These are phyloP conservation scores for Pseudozyma sp. DNA, from an alignment of 1,284 basidiomycete species.

Conservation along the genomic window DNA sequence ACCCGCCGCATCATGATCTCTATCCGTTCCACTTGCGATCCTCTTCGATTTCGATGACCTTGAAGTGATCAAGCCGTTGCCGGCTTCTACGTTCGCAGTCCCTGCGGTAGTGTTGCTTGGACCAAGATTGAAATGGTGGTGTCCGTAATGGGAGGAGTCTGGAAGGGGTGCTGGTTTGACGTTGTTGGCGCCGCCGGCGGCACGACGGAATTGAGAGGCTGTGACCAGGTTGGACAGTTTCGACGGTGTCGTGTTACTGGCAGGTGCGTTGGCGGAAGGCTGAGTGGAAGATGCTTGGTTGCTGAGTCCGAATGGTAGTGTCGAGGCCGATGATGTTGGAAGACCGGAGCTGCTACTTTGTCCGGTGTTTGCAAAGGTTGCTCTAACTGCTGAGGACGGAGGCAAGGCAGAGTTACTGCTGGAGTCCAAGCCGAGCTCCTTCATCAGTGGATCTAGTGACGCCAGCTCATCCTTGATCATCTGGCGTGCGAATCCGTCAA, in stretches of 20 bases:
- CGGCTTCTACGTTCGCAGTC: background rate
- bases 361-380: background rate
- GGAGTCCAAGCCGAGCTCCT: constrained; percentile 27
- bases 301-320: constrained; percentile 20
- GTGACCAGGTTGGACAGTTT: constrained; percentile 6
- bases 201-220: constrained; percentile 21
- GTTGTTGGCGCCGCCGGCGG: background rate
- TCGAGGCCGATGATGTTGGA: constrained; percentile 12
- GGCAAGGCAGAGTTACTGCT: constrained; percentile 6
- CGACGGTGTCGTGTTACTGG: background rate
- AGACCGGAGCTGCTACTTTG: constrained; percentile 8
- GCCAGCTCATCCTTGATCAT: constrained; percentile 57
- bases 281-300: background rate
- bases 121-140: constrained; percentile 37
- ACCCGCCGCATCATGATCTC: background rate
- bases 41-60: constrained; percentile 15
- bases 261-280: background rate
- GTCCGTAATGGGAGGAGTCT: constrained; percentile 12
- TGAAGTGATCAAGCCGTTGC: constrained; percentile 7
- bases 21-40: constrained; percentile 1
- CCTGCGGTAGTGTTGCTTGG: background rate
- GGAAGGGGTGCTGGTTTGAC: background rate
- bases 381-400: background rate
- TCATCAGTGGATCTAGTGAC: constrained; percentile 44
- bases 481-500: constrained; percentile 52